Percentiles rank a stretch among this genome's conserved stretches.
Conservation (phyloP, 148 eudicot genomes). For the Rheum nobile region DNA sequence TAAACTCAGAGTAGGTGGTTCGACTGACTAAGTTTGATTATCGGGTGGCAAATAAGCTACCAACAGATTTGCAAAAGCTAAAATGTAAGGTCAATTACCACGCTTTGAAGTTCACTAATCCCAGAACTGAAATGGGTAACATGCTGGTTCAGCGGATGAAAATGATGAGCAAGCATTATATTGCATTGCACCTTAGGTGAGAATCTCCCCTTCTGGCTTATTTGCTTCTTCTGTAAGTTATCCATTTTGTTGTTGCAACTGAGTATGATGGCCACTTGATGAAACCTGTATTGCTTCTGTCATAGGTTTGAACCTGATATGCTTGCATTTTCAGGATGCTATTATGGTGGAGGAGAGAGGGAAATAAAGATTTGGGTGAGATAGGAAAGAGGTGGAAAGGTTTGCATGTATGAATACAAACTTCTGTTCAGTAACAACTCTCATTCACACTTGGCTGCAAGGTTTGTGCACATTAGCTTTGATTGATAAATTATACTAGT, state of each 20-base stretch:
- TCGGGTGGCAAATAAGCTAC: conserved; percentile 84
- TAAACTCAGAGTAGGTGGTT: conserved; percentile 52
- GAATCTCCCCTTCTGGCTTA: conserved; percentile 1
- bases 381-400: conserved; percentile 94
- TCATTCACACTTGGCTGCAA: conserved; percentile 39
- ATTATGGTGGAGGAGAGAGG: conserved; percentile 95
- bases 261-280: background rate
- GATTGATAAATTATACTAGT: background rate
- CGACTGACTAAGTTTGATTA: conserved; percentile 91
- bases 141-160: conserved; percentile 66
- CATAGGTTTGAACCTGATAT: conserved; percentile 98
- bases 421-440: too few relatives aligned
- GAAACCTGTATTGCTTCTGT: conserved; percentile 8
- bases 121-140: conserved; percentile 67
- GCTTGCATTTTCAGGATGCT: conserved; percentile 99
- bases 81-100: conserved; percentile 92
- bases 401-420: conserved; percentile 59
- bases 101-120: conserved; percentile 69
- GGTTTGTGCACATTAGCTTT: conserved; percentile 26
- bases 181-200: conserved; percentile 92
- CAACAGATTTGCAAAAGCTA: conserved; percentile 80
- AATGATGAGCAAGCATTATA: conserved; percentile 60
- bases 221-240: background rate
- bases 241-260: background rate
- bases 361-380: conserved; percentile 73